Evolutionary conservation across 345 rosid species (phyloP), one percentile per base, ranked within the genome.

Genomic region (Firmiana major): DNA sequence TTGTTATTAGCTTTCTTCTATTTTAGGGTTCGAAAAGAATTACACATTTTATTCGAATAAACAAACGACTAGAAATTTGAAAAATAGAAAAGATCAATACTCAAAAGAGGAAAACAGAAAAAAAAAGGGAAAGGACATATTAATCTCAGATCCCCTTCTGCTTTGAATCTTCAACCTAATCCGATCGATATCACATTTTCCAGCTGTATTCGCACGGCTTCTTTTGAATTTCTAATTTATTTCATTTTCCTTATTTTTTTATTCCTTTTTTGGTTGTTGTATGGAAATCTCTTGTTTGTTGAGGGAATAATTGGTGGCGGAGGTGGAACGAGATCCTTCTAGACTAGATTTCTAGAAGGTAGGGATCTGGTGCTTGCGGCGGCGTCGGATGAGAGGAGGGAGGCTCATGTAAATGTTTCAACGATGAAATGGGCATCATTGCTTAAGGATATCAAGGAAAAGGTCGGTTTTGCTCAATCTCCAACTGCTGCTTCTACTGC

Each of bases 401-500:
- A 77, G 65, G 26, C 34, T 45, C 62, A 48, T 49, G 31, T 51
- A n/a, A 71, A 81, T 74, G 83, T 77, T 75, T 78, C 77, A 83
- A 91, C 90, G 84, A 96, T 96, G 99, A 96, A 93, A 96, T 96
- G 99, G 99, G 90, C 78, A 81, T 81, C 98, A 85, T 88, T 96
- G 97, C 95, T 96, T 84, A 92, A 96, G 92, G 99, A 96, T 85
- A 88, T 96, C 58, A 93, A 88, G 90, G 98, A 93, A 88, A 96
- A 90, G 90, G 97, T 96, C 79, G 99, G 99, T 46, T 90, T 96
- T 79, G 80, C 97, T 84, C 97, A 90, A 86, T 87, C 97, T 75
- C 85, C 93, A 40, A 73, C 88, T 54, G 10, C 92, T 57, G 48
- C 78, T 36, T 38, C 87, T 63, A 16, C 87, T 43, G 73, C 81